Evolutionary conservation across 306 rosid species (phyloP), one percentile per base, ranked within the genome.

Genomic region (Astragalus glycyphyllos): DNA sequence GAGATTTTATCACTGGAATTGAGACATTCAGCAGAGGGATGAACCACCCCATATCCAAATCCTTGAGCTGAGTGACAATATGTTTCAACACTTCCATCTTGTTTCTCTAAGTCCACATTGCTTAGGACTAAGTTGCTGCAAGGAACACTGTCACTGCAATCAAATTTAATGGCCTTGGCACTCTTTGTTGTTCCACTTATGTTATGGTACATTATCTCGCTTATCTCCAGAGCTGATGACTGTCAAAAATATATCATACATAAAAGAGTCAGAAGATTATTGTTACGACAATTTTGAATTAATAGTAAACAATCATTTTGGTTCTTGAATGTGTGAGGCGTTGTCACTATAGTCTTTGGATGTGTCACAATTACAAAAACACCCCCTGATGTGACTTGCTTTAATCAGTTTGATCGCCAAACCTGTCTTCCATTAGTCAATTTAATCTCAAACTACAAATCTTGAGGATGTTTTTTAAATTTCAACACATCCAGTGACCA

Each of bases 21-120:
- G n/a, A 95, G 89, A 80, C 99, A 95, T 56, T 95, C 99, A 23
- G 97, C 99, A 23, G 97, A 87, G 65, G 99, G 99, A 76, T 95
- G 96, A 35, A 95, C 86, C 2, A 79, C 63, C 0, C 97, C 99
- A 45, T 80, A 85, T 26, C 92, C 89, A 49, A 85, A 87, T 35
- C 97, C 99, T 84, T 88, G 87, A 10, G 99, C 99, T 50, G 96
- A 86, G 79, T 91, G 90, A 70, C 99, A 95, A 48, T 89, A 95
- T 48, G 99, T 78, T 77, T 95, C 99, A 63, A 81, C 99, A 0
- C 89, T 79, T 54, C 99, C 96, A 65, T 95, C 97, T 9, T 83
- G 75, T 83, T 79, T 91, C 77, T 91, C 90, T 9, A 95, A 86
- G 81, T 95, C 77, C 53, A 95, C 80, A 42, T 91, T 86, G 81